Conservation (phyloP, 805 yeast species). For the Dipodascus geniculatus region DNA sequence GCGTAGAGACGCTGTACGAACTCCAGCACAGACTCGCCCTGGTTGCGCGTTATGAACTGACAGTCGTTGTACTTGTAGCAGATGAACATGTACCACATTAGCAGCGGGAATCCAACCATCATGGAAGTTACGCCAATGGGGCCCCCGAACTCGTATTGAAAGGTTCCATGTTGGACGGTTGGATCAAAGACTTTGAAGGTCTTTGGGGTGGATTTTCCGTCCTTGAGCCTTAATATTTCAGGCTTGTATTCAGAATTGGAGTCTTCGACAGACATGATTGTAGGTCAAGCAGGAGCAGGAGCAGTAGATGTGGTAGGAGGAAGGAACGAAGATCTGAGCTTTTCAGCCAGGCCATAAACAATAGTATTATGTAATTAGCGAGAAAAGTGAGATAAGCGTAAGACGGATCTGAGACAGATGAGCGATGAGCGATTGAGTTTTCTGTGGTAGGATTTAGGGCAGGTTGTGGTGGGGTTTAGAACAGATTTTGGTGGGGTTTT, state of each 20-base stretch:
- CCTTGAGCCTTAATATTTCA: not conserved
- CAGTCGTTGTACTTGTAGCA: conserved; percentile 75
- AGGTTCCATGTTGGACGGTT: conserved; percentile 5
- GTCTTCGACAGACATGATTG: not conserved
- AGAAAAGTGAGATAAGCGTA: no score
- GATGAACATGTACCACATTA: conserved; percentile 97
- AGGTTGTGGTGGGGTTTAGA: no score
- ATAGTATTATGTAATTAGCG: no score
- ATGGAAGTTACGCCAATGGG: conserved; percentile 79
- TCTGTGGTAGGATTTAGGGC: no score
- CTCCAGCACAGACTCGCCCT: conserved; percentile 34
- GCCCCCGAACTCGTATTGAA: conserved; percentile 79
- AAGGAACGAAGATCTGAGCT: no score
- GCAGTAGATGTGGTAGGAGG: not conserved
- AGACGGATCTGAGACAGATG: no score
- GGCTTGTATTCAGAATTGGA: not conserved
- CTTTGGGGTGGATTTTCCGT: not conserved
- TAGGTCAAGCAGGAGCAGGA: not conserved
- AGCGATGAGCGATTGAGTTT: no score
- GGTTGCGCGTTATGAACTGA: conserved; percentile 52
- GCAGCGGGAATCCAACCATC: conserved; percentile 83
- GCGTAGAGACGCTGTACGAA: conserved; percentile 38
- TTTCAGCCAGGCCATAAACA: no score
- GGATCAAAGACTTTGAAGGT: conserved; percentile 9
- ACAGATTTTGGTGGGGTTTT: no score